A percentile compares a stretch with the other conserved stretches of the same genome.
These are phyloP conservation scores for Solanum lycopersicoides DNA, from an alignment of 257 asterid genomes.

Conservation along the genomic window DNA sequence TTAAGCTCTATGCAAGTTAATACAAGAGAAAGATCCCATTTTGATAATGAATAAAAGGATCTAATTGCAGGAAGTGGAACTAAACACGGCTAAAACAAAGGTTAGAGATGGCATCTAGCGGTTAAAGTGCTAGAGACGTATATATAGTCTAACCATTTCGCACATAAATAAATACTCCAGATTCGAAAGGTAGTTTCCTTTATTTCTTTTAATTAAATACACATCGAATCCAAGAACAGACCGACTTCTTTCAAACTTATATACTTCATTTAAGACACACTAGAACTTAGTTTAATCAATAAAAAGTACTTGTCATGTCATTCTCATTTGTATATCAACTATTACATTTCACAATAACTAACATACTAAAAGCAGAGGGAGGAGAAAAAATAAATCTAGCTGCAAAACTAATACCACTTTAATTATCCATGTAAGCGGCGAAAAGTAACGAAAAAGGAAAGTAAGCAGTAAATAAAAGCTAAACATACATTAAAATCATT, in stretches of 20 bases:
- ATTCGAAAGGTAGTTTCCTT: background rate
- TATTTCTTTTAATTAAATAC: background rate
- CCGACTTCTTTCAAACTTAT: background rate
- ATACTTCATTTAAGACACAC: background rate
- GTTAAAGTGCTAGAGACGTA: background rate
- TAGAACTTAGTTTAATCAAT: slow-evolving; percentile 14
- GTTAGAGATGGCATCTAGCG: background rate
- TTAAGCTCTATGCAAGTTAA: background rate
- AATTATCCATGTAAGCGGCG: slow-evolving; percentile 25
- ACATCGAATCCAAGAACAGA: background rate
- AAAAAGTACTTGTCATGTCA: slow-evolving; percentile 6
- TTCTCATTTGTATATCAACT: slow-evolving; percentile 22
- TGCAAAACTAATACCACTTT: slow-evolving; percentile 15
- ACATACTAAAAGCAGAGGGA: slow-evolving; percentile 5
- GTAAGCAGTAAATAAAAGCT: slow-evolving; percentile 6
- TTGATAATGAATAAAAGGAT: background rate
- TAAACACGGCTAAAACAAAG: background rate
- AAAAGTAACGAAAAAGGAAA: slow-evolving; percentile 2
- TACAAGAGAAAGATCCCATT: background rate
- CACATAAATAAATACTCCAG: background rate
- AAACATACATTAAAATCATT: slow-evolving; percentile 28
- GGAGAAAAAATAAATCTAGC: slow-evolving; percentile 9
- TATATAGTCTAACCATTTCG: background rate
- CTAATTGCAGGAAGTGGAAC: background rate
- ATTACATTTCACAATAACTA: slow-evolving; percentile 20